Evolutionary conservation across 139 green algal genomes (phyloP).

Genomic region (Pseudopediastrum boryanum): DNA sequence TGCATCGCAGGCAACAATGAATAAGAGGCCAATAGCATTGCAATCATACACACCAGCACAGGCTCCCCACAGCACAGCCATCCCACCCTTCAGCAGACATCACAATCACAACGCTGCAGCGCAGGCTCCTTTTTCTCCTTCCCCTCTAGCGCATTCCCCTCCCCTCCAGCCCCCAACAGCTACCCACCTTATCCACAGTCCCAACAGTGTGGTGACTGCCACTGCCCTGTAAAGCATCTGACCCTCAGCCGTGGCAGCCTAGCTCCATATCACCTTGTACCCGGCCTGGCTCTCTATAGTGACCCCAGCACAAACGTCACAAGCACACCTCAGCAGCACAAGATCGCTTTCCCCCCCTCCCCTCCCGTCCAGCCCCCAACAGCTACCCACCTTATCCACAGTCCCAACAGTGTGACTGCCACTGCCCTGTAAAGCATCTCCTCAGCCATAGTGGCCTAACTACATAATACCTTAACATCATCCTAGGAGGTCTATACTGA

Average conservation of each 20-base stretch:
- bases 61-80: too few relatives aligned
- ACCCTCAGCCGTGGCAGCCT: constrained; percentile 37
- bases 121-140: too few relatives aligned
- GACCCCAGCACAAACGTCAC: background rate
- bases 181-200: constrained; percentile 39
- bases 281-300: background rate
- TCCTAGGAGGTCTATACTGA: background rate
- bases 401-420: constrained; percentile 37
- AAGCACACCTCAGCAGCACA: too few relatives aligned
- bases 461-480: too few relatives aligned
- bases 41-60: too few relatives aligned
- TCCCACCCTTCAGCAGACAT: background rate
- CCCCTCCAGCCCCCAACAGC: background rate
- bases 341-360: too few relatives aligned
- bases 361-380: background rate
- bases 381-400: constrained; percentile 39
- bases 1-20: too few relatives aligned
- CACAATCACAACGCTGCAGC: too few relatives aligned
- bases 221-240: constrained; percentile 65
- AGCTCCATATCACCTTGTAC: too few relatives aligned
- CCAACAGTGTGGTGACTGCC: constrained; percentile 41
- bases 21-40: too few relatives aligned
- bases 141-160: too few relatives aligned
- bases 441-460: constrained; percentile 36
- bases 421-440: constrained; percentile 66